These are phyloP conservation scores for Aspergillus ochraceoroseus DNA, from an alignment of 2,329 filamentous ascomycete species.

Conservation along the genomic window DNA sequence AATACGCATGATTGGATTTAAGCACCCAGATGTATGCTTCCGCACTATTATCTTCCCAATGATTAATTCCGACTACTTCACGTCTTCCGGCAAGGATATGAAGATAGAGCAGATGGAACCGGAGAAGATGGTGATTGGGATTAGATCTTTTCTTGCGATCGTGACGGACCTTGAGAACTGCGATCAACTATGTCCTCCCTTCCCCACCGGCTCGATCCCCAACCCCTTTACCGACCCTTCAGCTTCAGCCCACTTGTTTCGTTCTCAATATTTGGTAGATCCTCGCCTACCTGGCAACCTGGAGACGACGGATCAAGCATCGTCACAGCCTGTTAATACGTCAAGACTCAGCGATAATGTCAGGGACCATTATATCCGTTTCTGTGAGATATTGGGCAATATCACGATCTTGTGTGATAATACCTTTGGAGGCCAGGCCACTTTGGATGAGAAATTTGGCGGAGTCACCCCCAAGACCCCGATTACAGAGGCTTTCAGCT, in stretches of 20 bases:
- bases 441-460: constrained; percentile 89
- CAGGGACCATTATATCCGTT: constrained; percentile 79
- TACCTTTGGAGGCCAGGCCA: constrained; percentile 92
- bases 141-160: constrained; percentile 85
- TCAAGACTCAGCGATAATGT: constrained; percentile 66
- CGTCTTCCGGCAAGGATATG: constrained; percentile 63
- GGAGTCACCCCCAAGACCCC: constrained; percentile 87
- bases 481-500: constrained; percentile 89
- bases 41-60: constrained; percentile 88
- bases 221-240: constrained; percentile 38
- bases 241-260: constrained; percentile 33
- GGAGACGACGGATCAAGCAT: constrained; percentile 30
- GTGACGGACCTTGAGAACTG: constrained; percentile 89
- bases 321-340: constrained; percentile 53
- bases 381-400: constrained; percentile 91
- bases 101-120: constrained; percentile 91
- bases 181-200: constrained; percentile 71
- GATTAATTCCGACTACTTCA: constrained; percentile 86
- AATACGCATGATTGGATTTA: constrained; percentile 89
- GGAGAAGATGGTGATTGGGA: constrained; percentile 95
- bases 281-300: constrained; percentile 27
- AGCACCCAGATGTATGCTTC: constrained; percentile 90
- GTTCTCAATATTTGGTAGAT: constrained; percentile 38
- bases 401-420: constrained; percentile 96
- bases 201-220: constrained; percentile 60